A percentile compares a stretch with the other conserved stretches of the same genome.
Evolutionary conservation across 2,329 filamentous ascomycete species (phyloP).

Genomic region (Pleomassaria siparia): DNA sequence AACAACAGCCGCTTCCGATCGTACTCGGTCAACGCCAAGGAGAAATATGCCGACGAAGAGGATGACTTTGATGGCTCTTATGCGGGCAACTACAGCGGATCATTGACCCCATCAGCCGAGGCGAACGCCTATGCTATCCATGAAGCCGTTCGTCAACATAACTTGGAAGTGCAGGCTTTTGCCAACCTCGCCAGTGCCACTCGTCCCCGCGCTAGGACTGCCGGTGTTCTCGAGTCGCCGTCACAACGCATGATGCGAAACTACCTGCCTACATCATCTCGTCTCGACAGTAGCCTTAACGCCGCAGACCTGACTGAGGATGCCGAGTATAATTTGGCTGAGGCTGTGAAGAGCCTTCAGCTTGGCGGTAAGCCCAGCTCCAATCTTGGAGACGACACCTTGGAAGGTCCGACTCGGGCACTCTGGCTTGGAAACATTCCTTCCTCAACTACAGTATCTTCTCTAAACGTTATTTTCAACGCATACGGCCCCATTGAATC

Average conservation of each 20-base stretch:
- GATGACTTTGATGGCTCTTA: constrained; percentile 68
- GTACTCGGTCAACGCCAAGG: constrained; percentile 97
- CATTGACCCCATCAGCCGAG: constrained; percentile 60
- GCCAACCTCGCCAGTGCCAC: constrained; percentile 79
- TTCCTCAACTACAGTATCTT: constrained; percentile 93
- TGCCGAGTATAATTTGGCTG: constrained; percentile 76
- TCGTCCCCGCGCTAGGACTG: constrained; percentile 85
- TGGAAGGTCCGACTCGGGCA: constrained; percentile 89
- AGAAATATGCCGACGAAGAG: constrained; percentile 91
- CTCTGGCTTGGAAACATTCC: constrained; percentile 98
- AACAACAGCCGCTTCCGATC: constrained; percentile 84
- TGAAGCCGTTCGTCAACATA: constrained; percentile 83
- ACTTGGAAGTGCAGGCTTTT: constrained; percentile 89
- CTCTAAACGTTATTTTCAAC: constrained; percentile 91
- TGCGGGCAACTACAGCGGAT: constrained; percentile 59
- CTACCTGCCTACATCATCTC: constrained; percentile 75
- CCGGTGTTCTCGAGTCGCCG: constrained; percentile 83
- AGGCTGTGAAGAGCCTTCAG: constrained; percentile 80
- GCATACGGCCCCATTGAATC: constrained; percentile 90
- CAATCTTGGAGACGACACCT: constrained; percentile 73
- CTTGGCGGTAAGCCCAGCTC: constrained; percentile 65
- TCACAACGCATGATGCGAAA: constrained; percentile 64
- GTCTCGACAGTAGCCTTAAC: constrained; percentile 74
- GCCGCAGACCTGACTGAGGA: constrained; percentile 76
- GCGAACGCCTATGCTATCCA: constrained; percentile 64